Evolutionary conservation across 2,329 filamentous ascomycete species (phyloP).

Genomic region (Pseudopyrenochaeta lycopersici): DNA sequence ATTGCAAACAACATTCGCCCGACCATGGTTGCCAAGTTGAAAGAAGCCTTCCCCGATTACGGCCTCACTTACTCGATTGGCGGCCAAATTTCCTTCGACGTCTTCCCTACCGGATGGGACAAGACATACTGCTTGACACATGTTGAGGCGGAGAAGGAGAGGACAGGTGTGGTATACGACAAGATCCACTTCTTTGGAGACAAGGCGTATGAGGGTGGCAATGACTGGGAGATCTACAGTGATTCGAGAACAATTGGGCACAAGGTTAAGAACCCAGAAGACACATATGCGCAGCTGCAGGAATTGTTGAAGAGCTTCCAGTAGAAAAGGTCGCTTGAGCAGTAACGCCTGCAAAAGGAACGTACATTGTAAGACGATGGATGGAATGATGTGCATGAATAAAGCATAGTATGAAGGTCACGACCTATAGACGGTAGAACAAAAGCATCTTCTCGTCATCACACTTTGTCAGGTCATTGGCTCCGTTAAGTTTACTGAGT

Average conservation of each 20-base stretch:
- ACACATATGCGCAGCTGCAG: slow-evolving; percentile 82
- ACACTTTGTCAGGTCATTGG: background rate
- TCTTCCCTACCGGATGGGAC: slow-evolving; percentile 97
- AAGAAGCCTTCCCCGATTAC: slow-evolving; percentile 81
- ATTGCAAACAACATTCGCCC: slow-evolving; percentile 77
- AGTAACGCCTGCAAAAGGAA: background rate
- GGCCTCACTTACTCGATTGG: slow-evolving; percentile 95
- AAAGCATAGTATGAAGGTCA: background rate
- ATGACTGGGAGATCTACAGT: slow-evolving; percentile 93
- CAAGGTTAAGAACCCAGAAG: slow-evolving; percentile 79
- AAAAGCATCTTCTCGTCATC: background rate
- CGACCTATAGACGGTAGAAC: background rate
- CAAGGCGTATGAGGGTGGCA: slow-evolving; percentile 90
- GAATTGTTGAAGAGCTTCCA: slow-evolving; percentile 69
- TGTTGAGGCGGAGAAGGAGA: slow-evolving; percentile 77
- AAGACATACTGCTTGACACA: slow-evolving; percentile 96
- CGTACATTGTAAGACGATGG: background rate
- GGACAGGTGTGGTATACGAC: slow-evolving; percentile 78
- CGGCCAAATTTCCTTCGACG: slow-evolving; percentile 97
- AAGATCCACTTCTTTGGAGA: slow-evolving; percentile 98
- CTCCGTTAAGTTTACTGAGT: no score
- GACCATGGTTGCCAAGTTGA: slow-evolving; percentile 78
- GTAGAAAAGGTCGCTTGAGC: slow-evolving; percentile 5
- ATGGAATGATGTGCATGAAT: background rate
- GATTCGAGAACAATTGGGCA: slow-evolving; percentile 87